phyloP scores from a whole-genome alignment of 345 rosid genomes.

The Acer campestre region DNA sequence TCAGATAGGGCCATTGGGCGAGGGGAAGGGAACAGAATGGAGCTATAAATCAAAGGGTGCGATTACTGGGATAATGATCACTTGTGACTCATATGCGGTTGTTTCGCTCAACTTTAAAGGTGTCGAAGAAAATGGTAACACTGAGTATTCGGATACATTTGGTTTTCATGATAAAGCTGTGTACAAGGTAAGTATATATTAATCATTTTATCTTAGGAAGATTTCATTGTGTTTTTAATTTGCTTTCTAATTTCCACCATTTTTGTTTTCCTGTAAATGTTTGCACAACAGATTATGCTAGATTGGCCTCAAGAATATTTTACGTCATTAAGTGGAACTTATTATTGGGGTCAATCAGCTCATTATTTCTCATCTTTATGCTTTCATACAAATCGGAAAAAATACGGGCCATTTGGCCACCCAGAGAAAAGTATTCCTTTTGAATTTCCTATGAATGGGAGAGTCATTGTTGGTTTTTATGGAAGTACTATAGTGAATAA shows the following conservation, averaged over 20 bases:
- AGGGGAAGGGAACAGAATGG: neutral
- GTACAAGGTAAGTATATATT: too few species aligned
- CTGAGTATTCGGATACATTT: neutral
- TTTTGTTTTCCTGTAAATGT: neutral
- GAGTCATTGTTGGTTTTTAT: neutral
- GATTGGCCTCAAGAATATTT: neutral
- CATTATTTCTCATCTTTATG: neutral
- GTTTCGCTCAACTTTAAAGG: neutral
- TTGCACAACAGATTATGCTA: neutral
- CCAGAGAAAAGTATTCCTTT: too few species aligned
- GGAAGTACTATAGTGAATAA: neutral
- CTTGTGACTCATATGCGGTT: neutral
- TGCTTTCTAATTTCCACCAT: neutral
- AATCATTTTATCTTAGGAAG: too few species aligned
- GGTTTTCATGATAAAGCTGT: neutral
- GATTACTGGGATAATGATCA: neutral
- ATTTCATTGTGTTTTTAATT: neutral
- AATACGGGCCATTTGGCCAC: neutral
- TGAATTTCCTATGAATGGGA: neutral
- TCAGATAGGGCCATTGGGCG: neutral
- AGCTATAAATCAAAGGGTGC: neutral
- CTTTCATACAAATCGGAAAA: neutral
- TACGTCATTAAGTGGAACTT: neutral
- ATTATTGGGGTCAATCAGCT: too few species aligned
- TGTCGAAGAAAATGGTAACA: neutral